Conservation (phyloP, 140 eudicot genomes). For the Flaveria floridana region DNA sequence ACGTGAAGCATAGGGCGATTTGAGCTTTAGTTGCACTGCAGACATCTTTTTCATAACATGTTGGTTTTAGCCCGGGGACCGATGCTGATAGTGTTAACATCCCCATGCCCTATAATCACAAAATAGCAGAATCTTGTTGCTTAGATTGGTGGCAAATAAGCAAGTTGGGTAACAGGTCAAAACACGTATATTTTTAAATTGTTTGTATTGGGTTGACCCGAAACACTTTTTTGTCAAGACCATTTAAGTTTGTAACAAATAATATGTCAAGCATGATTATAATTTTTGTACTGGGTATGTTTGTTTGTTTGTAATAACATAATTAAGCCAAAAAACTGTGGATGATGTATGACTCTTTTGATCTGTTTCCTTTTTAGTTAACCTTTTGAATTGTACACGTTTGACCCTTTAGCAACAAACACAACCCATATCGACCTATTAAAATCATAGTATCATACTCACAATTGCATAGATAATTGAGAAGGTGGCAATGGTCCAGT, state of each 20-base stretch:
- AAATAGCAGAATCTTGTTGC: neutral
- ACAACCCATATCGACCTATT: neutral
- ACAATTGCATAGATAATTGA: constrained; percentile 45
- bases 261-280: neutral
- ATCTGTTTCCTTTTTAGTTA: no score
- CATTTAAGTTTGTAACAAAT: neutral
- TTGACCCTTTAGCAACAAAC: constrained; percentile 1
- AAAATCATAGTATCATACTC: constrained; percentile 21
- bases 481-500: constrained; percentile 59
- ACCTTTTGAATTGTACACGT: neutral
- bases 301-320: no score
- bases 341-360: no score
- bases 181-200: neutral
- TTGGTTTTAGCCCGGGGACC: constrained; percentile 55
- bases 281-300: no score
- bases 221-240: neutral
- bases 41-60: constrained; percentile 41
- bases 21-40: constrained; percentile 49
- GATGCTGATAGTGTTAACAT: constrained; percentile 61
- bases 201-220: neutral
- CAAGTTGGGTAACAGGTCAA: neutral
- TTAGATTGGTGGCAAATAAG: constrained; percentile 1
- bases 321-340: no score
- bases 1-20: constrained; percentile 40
- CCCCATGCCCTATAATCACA: constrained; percentile 52